Conservation (phyloP, 2,329 filamentous ascomycete species). For the Fusarium penzigii region DNA sequence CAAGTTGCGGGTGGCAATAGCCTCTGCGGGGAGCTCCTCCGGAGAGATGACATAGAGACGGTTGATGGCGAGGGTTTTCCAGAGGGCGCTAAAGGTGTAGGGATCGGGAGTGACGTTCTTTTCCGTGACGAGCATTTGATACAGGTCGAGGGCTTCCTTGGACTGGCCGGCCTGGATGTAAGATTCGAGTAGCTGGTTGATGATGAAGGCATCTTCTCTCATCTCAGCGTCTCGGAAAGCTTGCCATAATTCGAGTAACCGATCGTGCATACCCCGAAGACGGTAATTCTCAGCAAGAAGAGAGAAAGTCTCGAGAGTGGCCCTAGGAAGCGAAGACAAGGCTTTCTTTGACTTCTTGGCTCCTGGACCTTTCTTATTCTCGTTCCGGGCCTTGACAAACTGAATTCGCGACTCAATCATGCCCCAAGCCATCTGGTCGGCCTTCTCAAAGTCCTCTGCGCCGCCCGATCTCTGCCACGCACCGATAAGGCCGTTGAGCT, state of each 20-base stretch:
- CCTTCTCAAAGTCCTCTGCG: slow-evolving; percentile 55
- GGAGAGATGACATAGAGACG: slow-evolving; percentile 41
- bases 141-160: slow-evolving; percentile 56
- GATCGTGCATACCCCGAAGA: slow-evolving; percentile 57
- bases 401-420: slow-evolving; percentile 73
- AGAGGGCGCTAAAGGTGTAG: slow-evolving; percentile 69
- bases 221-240: slow-evolving; percentile 66
- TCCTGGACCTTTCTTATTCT: background rate
- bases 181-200: slow-evolving; percentile 75
- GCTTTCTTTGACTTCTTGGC: slow-evolving; percentile 1
- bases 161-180: slow-evolving; percentile 61
- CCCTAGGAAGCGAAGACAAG: slow-evolving; percentile 48
- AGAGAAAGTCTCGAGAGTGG: slow-evolving; percentile 76
- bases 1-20: slow-evolving; percentile 39
- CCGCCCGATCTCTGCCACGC: slow-evolving; percentile 71
- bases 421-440: slow-evolving; percentile 70
- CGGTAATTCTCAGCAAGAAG: slow-evolving; percentile 74
- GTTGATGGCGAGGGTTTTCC: slow-evolving; percentile 59
- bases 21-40: slow-evolving; percentile 32
- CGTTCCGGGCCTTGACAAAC: slow-evolving; percentile 54
- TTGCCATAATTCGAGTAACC: slow-evolving; percentile 61
- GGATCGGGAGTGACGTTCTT: slow-evolving; percentile 60
- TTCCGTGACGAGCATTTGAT: slow-evolving; percentile 52
- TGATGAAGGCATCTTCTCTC: slow-evolving; percentile 69
- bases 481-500: slow-evolving; percentile 80